Evolutionary conservation across 108 stramenopile genomes (phyloP).

Genomic region (Pseudonitzschia pungens): DNA sequence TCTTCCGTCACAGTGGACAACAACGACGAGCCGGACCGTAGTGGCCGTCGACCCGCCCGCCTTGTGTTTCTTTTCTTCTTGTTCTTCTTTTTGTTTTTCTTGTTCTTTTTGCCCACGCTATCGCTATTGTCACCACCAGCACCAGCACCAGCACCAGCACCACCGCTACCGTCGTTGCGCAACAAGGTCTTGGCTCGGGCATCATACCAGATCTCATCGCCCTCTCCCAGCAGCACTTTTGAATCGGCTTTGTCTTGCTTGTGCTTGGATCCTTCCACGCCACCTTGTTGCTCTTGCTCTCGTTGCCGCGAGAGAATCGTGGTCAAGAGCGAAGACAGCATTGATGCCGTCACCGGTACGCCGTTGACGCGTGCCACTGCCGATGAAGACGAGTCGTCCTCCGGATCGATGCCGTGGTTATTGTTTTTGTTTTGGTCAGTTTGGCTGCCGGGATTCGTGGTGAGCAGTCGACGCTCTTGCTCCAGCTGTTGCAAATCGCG

Average conservation of each 20-base stretch:
- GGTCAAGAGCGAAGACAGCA: neutral
- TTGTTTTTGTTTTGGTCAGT: too few relatives aligned
- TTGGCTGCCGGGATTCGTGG: neutral
- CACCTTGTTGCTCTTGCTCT: too few relatives aligned
- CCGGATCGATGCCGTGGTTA: too few relatives aligned
- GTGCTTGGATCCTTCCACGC: too few relatives aligned
- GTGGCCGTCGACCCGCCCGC: too few relatives aligned
- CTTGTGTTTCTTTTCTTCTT: neutral
- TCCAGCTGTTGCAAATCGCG: conserved; percentile 5
- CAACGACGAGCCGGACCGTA: too few relatives aligned
- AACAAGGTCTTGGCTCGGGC: neutral
- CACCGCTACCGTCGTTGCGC: neutral
- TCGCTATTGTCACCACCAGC: neutral
- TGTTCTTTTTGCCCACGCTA: neutral
- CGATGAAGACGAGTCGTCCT: too few relatives aligned
- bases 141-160: too few relatives aligned
- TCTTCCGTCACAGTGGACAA: too few relatives aligned
- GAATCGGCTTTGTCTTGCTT: neutral
- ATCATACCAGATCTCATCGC: conserved; percentile 2
- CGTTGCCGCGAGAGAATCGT: neutral
- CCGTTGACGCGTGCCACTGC: neutral
- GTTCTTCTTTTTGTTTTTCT: neutral
- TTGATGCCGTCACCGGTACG: neutral
- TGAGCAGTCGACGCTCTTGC: neutral
- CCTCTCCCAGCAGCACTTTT: neutral